These are phyloP conservation scores for Trichoderma reesei DNA, from an alignment of 495 filamentous ascomycete genomes.

Conservation along the genomic window DNA sequence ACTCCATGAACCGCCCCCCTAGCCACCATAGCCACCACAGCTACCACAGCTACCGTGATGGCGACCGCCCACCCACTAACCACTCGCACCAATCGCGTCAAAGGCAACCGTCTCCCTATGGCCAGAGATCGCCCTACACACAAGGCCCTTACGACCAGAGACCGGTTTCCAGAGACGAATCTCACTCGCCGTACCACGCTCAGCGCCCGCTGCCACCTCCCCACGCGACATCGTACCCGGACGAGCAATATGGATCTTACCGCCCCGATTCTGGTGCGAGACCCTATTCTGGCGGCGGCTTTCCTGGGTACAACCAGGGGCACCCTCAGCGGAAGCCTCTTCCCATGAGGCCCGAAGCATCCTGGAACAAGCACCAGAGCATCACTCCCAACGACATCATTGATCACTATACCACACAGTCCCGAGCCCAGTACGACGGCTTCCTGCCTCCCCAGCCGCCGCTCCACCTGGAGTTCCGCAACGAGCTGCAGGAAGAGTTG, in stretches of 20 bases:
- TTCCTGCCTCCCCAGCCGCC: constrained; percentile 20
- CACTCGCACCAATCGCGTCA: background rate
- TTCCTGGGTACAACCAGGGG: background rate
- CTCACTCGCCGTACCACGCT: background rate
- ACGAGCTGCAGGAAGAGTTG: background rate
- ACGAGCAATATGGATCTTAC: background rate
- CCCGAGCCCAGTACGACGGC: constrained; percentile 13
- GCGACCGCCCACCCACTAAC: background rate
- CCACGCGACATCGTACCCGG: background rate
- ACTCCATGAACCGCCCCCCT: background rate
- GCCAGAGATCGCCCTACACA: background rate
- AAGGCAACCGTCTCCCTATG: background rate
- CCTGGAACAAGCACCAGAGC: background rate
- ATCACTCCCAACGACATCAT: constrained; percentile 6
- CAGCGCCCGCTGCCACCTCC: background rate
- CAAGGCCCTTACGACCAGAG: background rate
- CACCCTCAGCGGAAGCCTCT: constrained; percentile 1
- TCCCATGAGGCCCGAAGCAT: background rate
- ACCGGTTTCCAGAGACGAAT: background rate
- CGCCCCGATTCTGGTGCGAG: background rate
- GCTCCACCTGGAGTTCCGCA: background rate
- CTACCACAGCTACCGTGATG: background rate
- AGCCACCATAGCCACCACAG: background rate
- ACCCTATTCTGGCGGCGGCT: background rate
- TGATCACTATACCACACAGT: background rate